These are phyloP conservation scores for Coniochaeta prunicola DNA, from an alignment of 2,329 filamentous ascomycete genomes.

Conservation along the genomic window DNA sequence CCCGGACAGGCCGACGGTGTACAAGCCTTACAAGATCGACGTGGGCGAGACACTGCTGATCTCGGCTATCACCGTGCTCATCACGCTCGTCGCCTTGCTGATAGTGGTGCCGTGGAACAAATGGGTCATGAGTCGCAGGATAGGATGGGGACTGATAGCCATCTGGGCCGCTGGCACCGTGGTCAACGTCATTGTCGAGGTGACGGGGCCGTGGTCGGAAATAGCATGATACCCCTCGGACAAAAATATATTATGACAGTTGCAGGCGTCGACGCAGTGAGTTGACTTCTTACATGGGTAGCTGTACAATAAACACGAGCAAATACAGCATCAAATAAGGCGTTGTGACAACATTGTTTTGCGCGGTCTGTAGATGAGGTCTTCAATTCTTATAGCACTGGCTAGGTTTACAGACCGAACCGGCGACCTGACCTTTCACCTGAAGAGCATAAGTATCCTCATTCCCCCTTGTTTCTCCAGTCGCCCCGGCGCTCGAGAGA, in stretches of 20 bases:
- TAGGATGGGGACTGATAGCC: constrained; percentile 73
- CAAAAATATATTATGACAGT: not conserved
- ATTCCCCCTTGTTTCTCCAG: too few species aligned
- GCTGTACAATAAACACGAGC: too few species aligned
- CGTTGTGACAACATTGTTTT: too few species aligned
- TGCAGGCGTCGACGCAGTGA: not conserved
- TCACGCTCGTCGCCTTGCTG: constrained; percentile 72
- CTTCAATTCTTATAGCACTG: too few species aligned
- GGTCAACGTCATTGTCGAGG: constrained; percentile 74
- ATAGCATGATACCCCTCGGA: constrained; percentile 14
- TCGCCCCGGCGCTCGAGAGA: too few species aligned
- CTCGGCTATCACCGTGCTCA: constrained; percentile 72
- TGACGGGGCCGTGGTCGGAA: constrained; percentile 47
- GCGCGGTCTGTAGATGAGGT: too few species aligned
- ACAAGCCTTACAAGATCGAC: constrained; percentile 74
- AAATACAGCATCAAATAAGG: too few species aligned
- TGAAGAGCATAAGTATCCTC: too few species aligned
- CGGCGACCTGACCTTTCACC: too few species aligned
- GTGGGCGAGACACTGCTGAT: constrained; percentile 82
- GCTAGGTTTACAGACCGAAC: too few species aligned
- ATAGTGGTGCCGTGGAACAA: constrained; percentile 76
- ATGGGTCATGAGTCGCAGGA: constrained; percentile 76
- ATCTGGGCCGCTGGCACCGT: constrained; percentile 78
- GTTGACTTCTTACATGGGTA: not conserved
- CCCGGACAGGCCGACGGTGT: constrained; percentile 55